Base-by-base conservation (phyloP, 2,329 filamentous ascomycete species). In the Cercospora zeae-maydis region DNA sequence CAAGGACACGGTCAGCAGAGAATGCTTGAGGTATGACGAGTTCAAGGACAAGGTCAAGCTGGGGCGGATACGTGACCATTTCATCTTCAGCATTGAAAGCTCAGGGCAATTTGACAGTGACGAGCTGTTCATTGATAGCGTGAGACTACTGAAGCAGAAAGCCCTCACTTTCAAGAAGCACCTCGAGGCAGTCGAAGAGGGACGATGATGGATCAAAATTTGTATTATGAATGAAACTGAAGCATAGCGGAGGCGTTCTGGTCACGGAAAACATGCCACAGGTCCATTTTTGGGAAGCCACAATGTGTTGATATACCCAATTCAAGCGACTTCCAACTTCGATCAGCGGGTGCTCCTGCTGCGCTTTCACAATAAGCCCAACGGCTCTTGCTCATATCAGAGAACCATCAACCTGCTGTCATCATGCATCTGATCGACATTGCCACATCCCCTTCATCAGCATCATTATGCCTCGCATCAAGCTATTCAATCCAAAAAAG, bases 31-130 rank as follows among this genome's bases (percentile, higher is more conserved):
- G 55, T 93, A 99, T 75, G 83, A 88, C 27, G 95, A 98, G 79
- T 98, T 99, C 79, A 86, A 95, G 78, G 91, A 88, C 75, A 99
- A 97, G 82, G 95, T 99, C 67, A 93, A 92, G 82, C 85, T 99
- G 33, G 95, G 95, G 47, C 84, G 96, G 59, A 82, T 92, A 71
- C 84, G 92, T 68, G 95, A 99, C 76, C 96, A 99, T 80, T 99
- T 99, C 77, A 98, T 99, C 78, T 99, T 95, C 82, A 89, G 87
- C 59, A 84, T 99, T 36, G 95, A 99, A 82, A 97, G 93, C 81
- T 89, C 92, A 0, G 96, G 95, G 5, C 95, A 99, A 79, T 96
- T 92, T 82, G 88, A 95, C 63, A 96, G 92, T 74, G 93, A 98
- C 72, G 88, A 92, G 78, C 82, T 99, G 67, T 98, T 99, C 81